Evolutionary conservation across 2,329 filamentous ascomycete species (phyloP).

Genomic region (Alternaria ventricosa): DNA sequence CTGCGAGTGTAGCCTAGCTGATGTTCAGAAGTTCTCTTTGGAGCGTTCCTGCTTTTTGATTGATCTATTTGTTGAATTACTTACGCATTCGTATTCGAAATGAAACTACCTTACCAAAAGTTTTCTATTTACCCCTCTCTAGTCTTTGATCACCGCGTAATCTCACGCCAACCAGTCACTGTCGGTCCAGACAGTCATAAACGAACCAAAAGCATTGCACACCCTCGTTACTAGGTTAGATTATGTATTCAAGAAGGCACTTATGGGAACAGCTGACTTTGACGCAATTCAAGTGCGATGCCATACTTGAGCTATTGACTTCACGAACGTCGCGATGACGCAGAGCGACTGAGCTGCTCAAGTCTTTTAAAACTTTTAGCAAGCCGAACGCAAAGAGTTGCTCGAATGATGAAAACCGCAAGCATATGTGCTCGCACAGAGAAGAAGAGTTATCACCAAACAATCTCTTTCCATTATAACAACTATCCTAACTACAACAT

Average conservation of each 20-base stretch:
- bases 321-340: rapidly evolving
- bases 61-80: background rate
- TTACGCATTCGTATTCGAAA: background rate
- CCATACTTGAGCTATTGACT: background rate
- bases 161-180: background rate
- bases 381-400: background rate
- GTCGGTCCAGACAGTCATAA: background rate
- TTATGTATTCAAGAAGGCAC: rapidly evolving
- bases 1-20: background rate
- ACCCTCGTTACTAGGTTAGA: background rate
- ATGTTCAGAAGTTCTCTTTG: background rate
- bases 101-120: rapidly evolving
- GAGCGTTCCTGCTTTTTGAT: rapidly evolving
- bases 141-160: background rate
- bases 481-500: rapidly evolving
- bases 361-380: background rate
- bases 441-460: background rate
- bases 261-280: background rate
- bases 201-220: background rate
- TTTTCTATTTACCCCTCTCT: background rate
- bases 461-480: background rate
- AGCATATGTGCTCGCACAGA: background rate
- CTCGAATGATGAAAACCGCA: background rate
- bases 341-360: background rate
- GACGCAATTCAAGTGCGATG: background rate